phyloP scores from a whole-genome alignment of 768 basidiomycete species.

The Suillus luteus region DNA sequence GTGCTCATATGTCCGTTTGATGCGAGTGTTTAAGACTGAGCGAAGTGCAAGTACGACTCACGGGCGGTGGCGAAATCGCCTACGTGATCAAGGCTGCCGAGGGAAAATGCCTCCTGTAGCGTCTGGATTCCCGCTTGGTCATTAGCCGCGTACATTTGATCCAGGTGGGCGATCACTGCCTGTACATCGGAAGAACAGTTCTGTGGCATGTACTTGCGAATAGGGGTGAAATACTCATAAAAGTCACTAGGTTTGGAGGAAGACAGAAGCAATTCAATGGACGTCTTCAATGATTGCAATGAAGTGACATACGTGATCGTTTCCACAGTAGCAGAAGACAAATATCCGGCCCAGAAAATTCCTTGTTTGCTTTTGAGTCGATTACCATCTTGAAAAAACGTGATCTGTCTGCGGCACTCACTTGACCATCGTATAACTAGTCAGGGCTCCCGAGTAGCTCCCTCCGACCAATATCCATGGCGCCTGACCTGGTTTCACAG shows the following conservation, averaged over 20 bases:
- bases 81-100: conserved; percentile 55
- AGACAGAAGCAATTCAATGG: neutral
- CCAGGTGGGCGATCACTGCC: conserved; percentile 61
- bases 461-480: conserved; percentile 47
- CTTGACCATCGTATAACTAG: conserved; percentile 73
- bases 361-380: conserved; percentile 35
- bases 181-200: conserved; percentile 78
- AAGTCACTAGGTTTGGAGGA: conserved; percentile 13
- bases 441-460: conserved; percentile 46
- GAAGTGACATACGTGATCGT: conserved; percentile 39
- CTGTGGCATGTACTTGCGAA: conserved; percentile 62
- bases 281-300: conserved; percentile 36
- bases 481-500: conserved; percentile 53
- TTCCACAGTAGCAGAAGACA: conserved; percentile 49
- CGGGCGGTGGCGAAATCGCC: conserved; percentile 68
- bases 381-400: neutral
- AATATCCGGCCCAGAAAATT: conserved; percentile 45
- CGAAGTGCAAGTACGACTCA: conserved; percentile 25
- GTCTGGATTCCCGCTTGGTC: conserved; percentile 47
- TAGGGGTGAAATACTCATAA: conserved; percentile 62
- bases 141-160: conserved; percentile 51
- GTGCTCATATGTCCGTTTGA: neutral
- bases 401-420: conserved; percentile 30
- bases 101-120: conserved; percentile 61
- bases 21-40: neutral